Percentiles rank a stretch among this genome's conserved stretches.
phyloP scores from a whole-genome alignment of 306 rosid species.

The Abrus pulchellus region DNA sequence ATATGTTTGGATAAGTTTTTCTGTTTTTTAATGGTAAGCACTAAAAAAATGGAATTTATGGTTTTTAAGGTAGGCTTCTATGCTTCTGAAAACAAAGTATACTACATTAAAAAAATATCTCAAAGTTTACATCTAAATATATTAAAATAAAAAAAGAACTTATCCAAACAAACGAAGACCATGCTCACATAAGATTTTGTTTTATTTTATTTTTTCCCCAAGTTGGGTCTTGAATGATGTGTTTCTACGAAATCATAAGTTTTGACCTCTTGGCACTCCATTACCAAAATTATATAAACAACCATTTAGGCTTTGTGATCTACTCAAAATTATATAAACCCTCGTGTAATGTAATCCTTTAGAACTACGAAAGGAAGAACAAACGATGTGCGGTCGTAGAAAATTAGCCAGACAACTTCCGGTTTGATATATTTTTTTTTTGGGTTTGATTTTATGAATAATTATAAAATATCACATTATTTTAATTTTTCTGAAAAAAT shows the following conservation, averaged over 20 bases:
- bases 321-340: too few relatives aligned
- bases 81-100: background rate
- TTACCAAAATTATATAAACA: background rate
- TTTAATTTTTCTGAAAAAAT: too few relatives aligned
- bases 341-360: background rate
- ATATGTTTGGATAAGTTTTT: background rate
- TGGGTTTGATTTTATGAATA: too few relatives aligned
- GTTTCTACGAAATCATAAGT: constrained; percentile 8
- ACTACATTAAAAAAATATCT: too few relatives aligned
- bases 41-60: background rate
- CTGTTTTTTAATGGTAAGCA: too few relatives aligned
- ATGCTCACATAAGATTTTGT: background rate
- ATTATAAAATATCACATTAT: too few relatives aligned
- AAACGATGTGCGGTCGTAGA: background rate
- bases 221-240: background rate
- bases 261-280: background rate
- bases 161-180: background rate
- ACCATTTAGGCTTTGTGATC: background rate
- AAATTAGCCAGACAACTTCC: too few relatives aligned
- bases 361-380: background rate
- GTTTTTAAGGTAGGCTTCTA: background rate
- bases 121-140: too few relatives aligned
- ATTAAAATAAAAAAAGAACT: background rate
- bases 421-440: too few relatives aligned
- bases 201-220: background rate